These are phyloP conservation scores for Protea cynaroides DNA, from an alignment of 164 flowering plant species.

Conservation along the genomic window DNA sequence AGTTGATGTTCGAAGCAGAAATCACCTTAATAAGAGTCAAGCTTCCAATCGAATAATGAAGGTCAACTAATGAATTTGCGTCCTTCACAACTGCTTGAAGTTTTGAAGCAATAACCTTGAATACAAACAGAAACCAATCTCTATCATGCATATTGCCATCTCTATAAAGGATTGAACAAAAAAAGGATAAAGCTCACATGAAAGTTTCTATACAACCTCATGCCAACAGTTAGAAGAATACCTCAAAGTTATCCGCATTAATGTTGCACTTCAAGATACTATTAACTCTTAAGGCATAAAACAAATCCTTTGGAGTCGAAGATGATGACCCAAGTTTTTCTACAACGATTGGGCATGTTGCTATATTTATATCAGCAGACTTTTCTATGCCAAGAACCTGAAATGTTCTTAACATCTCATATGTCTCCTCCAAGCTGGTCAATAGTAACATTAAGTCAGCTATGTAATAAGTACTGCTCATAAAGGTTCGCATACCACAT, in stretches of 20 bases:
- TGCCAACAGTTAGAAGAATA: conserved; percentile 19
- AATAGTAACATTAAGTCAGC: conserved; percentile 8
- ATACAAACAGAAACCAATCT: conserved; percentile 5
- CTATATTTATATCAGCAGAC: conserved; percentile 29
- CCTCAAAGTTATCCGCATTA: conserved; percentile 48
- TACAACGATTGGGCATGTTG: conserved; percentile 41
- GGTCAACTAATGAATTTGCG: conserved; percentile 74
- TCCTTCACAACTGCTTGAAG: conserved; percentile 45
- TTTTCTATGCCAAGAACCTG: conserved; percentile 68
- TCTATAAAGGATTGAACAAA: not conserved
- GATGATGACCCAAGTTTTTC: conserved; percentile 49
- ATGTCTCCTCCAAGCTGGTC: conserved; percentile 75
- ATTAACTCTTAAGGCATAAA: conserved; percentile 57
- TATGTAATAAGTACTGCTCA: not conserved
- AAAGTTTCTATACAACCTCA: not conserved
- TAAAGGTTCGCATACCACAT: not conserved
- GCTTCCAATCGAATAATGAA: conserved; percentile 63
- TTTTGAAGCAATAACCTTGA: conserved; percentile 50
- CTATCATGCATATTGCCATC: not conserved
- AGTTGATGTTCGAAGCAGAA: not conserved
- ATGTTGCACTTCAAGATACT: conserved; percentile 53
- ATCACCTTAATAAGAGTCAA: conserved; percentile 75
- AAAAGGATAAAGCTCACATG: not conserved
- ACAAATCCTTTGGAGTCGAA: conserved; percentile 51
- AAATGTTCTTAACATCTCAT: conserved; percentile 69